Base-by-base conservation (phyloP, 768 basidiomycete genomes). In the Amanita rimosa region DNA sequence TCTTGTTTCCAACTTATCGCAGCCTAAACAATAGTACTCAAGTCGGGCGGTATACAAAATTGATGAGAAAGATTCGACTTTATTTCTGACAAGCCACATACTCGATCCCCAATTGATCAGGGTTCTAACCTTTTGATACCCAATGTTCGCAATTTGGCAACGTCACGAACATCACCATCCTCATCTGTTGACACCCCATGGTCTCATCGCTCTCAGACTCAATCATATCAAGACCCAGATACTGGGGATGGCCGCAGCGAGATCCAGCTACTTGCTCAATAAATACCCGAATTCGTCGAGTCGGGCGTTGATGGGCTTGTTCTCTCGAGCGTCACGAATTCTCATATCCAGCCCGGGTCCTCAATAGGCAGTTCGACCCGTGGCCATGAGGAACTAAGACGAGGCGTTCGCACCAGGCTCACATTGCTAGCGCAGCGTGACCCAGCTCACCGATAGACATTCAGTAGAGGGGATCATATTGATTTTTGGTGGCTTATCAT, bases 1-100 rank as follows among this genome's bases (percentile, higher is more conserved):
- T 99, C 79, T 67, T 99, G 57, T 1, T 99, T 99, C 83, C 94
- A 97, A 64, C 96, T 98, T 61, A 99, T 98, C 54, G 96, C 96
- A 29, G 93, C 98, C 38, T 99, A 96, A 96, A 97, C 96, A 0
- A 94, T 98, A 55, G 94, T 97, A 21, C 73, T 99, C 22, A 95
- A 99, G 63, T 95, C 95, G n/a, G 88, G 90, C 53, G 89, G 86
- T 88, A 55, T 37, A 70, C 55, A 27, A 49, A 36, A 42, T 29
- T 3, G 13, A 26, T 21, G 14, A 52, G 38, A 44, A 39, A 19
- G 44, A 16, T 45, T 46, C 21, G 11, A 38, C 44, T 46, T n/a
- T 14, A 26, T 46, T 8, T 26, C 34, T 47, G 44, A 35, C 50
- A 16, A 31, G 49, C 29, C 27, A 36, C 27, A 27, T 35, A 48